Percentiles rank a stretch among this genome's conserved stretches.
phyloP scores from a whole-genome alignment of 139 green algal genomes.

The Chlamydomonas asymmetrica region DNA sequence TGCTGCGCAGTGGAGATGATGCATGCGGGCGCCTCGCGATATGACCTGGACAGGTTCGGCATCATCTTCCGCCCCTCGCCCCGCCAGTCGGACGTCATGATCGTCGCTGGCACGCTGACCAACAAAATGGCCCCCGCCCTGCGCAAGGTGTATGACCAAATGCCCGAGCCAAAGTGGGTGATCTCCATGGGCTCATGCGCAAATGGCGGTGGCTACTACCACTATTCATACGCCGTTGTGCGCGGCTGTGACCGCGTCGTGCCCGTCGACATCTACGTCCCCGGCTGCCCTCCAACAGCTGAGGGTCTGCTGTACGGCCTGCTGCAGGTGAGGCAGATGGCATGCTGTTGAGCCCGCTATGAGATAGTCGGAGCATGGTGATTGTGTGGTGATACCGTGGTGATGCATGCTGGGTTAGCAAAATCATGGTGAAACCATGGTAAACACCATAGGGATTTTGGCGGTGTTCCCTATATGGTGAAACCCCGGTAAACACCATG shows the following conservation, averaged over 20 bases:
- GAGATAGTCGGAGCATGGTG: too few species aligned
- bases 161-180: slow-evolving; percentile 97
- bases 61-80: slow-evolving; percentile 96
- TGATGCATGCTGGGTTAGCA: background rate
- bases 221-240: slow-evolving; percentile 96
- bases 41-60: slow-evolving; percentile 81
- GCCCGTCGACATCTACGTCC: slow-evolving; percentile 96
- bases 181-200: slow-evolving; percentile 96
- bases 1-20: slow-evolving; percentile 99
- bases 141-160: slow-evolving; percentile 96
- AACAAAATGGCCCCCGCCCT: slow-evolving; percentile 98
- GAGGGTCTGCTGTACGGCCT: slow-evolving; percentile 95
- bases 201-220: slow-evolving; percentile 97
- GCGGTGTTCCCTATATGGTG: background rate
- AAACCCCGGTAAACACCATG: background rate
- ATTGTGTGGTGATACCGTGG: background rate
- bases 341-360: too few species aligned
- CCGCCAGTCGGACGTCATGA: slow-evolving; percentile 95
- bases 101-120: slow-evolving; percentile 94
- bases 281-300: slow-evolving; percentile 93
- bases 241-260: slow-evolving; percentile 95
- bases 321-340: slow-evolving; percentile 84
- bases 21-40: slow-evolving; percentile 58
- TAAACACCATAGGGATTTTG: background rate
- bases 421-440: background rate